These are phyloP conservation scores for carrot (Daucus carota) DNA, from an alignment of 129 eudicot species.

Conservation along the genomic window DH1_v3.0 NC_030384.2:21135001-21135500, in stretches of 20 bases:
- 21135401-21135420: slow-evolving; percentile 93
- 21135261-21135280: neutral
- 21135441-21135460: slow-evolving; percentile 63
- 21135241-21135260: neutral
- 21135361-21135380: slow-evolving; percentile 79
- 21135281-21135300: neutral
- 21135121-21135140: neutral
- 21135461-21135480: slow-evolving; percentile 88
- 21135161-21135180: neutral
- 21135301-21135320: neutral
- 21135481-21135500: slow-evolving; percentile 78
- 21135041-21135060: neutral
- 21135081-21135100: neutral
- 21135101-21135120: neutral
- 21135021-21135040: neutral
- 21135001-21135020: slow-evolving; percentile 52
- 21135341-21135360: neutral
- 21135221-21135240: neutral
- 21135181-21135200: neutral
- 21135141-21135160: neutral
- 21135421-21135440: slow-evolving; percentile 69
- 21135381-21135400: slow-evolving; percentile 77
- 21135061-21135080: neutral
- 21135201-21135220: neutral
- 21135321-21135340: neutral